A percentile compares a stretch with the other conserved stretches of the same genome.
Evolutionary conservation across 129 eudicot genomes (phyloP).

Genomic region (Solidago caesia): DNA sequence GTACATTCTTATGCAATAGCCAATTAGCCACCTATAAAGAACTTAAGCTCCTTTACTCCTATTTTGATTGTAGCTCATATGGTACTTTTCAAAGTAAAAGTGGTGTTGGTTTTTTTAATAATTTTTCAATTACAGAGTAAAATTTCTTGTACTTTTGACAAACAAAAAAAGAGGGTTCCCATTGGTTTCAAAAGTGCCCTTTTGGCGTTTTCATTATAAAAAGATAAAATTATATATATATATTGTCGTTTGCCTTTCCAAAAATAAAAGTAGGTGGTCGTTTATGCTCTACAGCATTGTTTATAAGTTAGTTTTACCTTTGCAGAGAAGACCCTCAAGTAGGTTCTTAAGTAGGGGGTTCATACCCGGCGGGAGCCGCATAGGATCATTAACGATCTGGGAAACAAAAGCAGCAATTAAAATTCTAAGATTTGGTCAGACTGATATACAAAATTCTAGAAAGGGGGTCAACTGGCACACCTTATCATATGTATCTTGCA

Average conservation of each 20-base stretch:
- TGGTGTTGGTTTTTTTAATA: no score
- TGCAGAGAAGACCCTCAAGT: constrained; percentile 96
- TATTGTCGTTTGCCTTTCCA: no score
- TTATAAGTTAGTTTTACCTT: constrained; percentile 50
- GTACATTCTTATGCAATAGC: no score
- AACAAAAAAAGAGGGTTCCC: not conserved
- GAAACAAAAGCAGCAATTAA: constrained; percentile 13
- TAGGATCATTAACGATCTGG: constrained; percentile 72
- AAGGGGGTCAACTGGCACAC: constrained; percentile 30
- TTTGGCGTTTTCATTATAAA: no score
- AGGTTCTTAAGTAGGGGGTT: constrained; percentile 67
- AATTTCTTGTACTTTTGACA: not conserved
- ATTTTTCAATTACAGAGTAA: no score
- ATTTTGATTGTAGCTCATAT: no score
- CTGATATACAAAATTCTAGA: not conserved
- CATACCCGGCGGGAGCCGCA: constrained; percentile 58
- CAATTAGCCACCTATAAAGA: no score
- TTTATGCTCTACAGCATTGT: not conserved
- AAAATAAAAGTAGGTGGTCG: no score
- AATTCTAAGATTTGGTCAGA: not conserved
- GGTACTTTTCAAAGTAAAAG: no score
- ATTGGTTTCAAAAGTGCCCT: not conserved
- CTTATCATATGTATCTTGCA: constrained; percentile 97
- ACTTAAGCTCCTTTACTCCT: no score
- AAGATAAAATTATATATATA: no score